Conservation (phyloP, 148 eudicot genomes). For the Cornus florida region DNA sequence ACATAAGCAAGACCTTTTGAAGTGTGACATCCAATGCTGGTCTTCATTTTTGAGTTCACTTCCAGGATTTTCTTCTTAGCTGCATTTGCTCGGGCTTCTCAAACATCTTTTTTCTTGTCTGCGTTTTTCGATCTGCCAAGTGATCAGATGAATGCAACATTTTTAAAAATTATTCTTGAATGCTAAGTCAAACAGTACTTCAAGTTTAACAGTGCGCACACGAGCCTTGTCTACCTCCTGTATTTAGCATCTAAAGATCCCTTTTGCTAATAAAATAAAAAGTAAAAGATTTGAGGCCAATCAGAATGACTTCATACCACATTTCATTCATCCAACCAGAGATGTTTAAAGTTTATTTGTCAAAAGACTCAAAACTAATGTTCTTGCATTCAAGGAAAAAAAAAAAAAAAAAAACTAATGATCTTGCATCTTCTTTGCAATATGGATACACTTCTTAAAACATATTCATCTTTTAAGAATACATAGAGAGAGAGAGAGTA, state of each 20-base stretch:
- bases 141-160: neutral
- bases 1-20: constrained; percentile 46
- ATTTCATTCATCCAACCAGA: neutral
- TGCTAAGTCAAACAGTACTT: constrained; percentile 12
- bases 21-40: constrained; percentile 49
- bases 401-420: no score
- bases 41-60: constrained; percentile 48
- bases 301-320: neutral
- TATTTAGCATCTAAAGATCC: constrained; percentile 50
- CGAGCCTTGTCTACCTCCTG: constrained; percentile 49
- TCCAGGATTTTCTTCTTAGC: constrained; percentile 56
- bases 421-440: neutral
- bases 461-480: neutral
- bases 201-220: constrained; percentile 52
- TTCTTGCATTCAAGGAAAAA: no score
- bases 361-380: neutral
- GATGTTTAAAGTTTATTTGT: neutral
- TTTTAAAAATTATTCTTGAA: neutral
- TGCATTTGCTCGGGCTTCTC: constrained; percentile 41
- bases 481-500: no score
- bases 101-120: constrained; percentile 42
- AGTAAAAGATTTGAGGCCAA: neutral
- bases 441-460: neutral
- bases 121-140: constrained; percentile 49
- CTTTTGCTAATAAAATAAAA: constrained; percentile 33